Base-by-base conservation (phyloP, 306 rosid species). In the Vicia villosa region DNA sequence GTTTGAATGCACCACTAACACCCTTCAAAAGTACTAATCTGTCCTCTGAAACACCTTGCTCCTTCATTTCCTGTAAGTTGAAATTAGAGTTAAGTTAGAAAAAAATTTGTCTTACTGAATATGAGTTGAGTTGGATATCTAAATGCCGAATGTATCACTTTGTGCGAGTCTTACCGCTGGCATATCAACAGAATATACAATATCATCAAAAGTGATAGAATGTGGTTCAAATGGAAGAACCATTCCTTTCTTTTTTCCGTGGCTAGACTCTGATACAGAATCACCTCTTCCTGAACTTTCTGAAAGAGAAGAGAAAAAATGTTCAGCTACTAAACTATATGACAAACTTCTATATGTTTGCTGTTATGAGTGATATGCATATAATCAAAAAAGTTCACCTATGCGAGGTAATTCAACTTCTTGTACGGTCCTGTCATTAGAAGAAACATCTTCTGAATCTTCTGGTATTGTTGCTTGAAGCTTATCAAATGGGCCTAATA, bases 1-100 rank as follows among this genome's bases (percentile, higher is more conserved):
- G 93, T 77, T 89, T 81, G 45, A 87, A 87, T 69, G 93, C 81
- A 2, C 93, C 89, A n/a, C 89, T 87, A n/a, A 87, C 86, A 50
- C 80, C 83, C 28, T 80, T 85, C 63, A 87, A 22, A 52, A 87
- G 85, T 34, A 80, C 81, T 32, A 85, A 64, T 51, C n/a, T 84
- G 43, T 88, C 88, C 62, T 88, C 90, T 9, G 5, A 3, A 34
- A 88, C 72, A 41, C 90, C 93, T 41, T 79, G 84, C 0, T 74
- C 67, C 56, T 72, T 88, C 93, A 88, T 88, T 81, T 85, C 90
- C 93, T 88, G 77, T 40, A 40, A 41, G 68, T 26, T 38, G 10
- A 73, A 63, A 56, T 42, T 58, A 58, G 22, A 72, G 28, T 68
- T 13, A 9, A 5, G 13, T 49, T 8, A 49, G 56, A 17, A 49